These are phyloP conservation scores for Chaetomidium leptoderma DNA, from an alignment of 495 filamentous ascomycete species.

Conservation along the genomic window DNA sequence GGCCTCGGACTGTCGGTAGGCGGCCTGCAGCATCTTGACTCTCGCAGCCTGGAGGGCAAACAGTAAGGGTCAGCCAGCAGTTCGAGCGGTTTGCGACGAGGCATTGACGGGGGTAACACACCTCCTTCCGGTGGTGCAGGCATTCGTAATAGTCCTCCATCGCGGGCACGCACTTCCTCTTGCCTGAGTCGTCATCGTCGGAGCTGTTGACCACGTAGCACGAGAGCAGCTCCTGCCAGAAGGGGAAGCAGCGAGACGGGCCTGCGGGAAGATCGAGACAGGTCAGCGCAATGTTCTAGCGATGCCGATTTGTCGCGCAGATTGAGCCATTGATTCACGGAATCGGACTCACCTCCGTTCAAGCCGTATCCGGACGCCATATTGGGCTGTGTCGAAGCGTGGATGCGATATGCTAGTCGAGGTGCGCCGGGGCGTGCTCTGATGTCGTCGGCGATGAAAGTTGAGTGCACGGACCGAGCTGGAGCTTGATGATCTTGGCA, in stretches of 20 bases:
- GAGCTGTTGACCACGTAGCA: slow-evolving; percentile 84
- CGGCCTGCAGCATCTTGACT: slow-evolving; percentile 71
- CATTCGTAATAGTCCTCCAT: slow-evolving; percentile 98
- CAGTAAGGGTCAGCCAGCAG: slow-evolving; percentile 4
- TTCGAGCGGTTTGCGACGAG: not conserved
- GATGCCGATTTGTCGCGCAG: slow-evolving; percentile 8
- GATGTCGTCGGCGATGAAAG: slow-evolving; percentile 19
- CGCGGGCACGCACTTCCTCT: slow-evolving; percentile 82
- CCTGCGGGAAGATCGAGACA: slow-evolving; percentile 45
- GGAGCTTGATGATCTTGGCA: slow-evolving; percentile 2
- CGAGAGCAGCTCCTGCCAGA: slow-evolving; percentile 92
- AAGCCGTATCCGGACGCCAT: slow-evolving; percentile 84
- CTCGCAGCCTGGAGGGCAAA: slow-evolving; percentile 60
- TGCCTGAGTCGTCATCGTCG: slow-evolving; percentile 68
- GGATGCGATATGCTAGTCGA: slow-evolving; percentile 20
- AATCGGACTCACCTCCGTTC: slow-evolving; percentile 60
- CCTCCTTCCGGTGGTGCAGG: slow-evolving; percentile 97
- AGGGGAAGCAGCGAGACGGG: slow-evolving; percentile 89
- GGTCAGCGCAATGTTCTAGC: slow-evolving; percentile 10
- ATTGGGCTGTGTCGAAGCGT: slow-evolving; percentile 34
- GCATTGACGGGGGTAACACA: slow-evolving; percentile 35
- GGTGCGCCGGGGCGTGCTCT: slow-evolving; percentile 10
- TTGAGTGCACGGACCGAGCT: slow-evolving; percentile 18
- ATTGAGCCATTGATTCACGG: slow-evolving; percentile 16
- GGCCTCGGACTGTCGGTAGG: slow-evolving; percentile 79